Evolutionary conservation across 148 eudicot species (phyloP), one percentile per base, ranked within the genome.

Genomic region (Chenopodium quinoa): DNA sequence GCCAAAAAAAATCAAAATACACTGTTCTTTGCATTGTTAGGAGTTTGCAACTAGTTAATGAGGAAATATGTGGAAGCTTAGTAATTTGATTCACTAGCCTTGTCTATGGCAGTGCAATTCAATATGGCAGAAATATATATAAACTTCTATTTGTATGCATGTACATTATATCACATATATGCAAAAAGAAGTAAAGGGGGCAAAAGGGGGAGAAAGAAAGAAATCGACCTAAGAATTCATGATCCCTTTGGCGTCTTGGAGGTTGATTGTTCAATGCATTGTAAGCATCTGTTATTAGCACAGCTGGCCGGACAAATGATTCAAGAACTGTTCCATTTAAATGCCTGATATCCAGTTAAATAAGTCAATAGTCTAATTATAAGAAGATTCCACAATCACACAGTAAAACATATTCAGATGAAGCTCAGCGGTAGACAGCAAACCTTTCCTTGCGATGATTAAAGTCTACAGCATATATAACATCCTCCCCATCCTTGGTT

Each of bases 381-480:
- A 73, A 17, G 25, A 50, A 84, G 17, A 77, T 37, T 10, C 17
- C 6, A 72, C 72, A 40, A 77, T 27, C 79, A 76, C 22, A 78
- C 48, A n/a, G 27, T 54, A 69, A 60, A 56, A 0, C 46, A 73
- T 54, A 71, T 19, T 27, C 60, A 20, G 76, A 82, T 58, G 73
- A 75, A 44, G 29, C 65, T 66, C 75, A 69, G 37, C 62, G 78
- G 52, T 47, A 76, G 50, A 62, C 64, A 66, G 78, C 79, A 73
- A 23, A 93, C 99, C 97, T 96, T 86, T 96, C 99, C 88, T 93
- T 96, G 68, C 99, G 93, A 85, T 96, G 99, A 85, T 96, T 93
- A 82, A 96, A 96, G 87, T 96, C 99, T 75, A 96, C 98, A 78
- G 97, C 99, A 85, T 96, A 96, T 74, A 96, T 89, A 70, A 96